phyloP scores from a whole-genome alignment of 1,139 yeast species.

The Nakaseomyces bracarensis region DNA sequence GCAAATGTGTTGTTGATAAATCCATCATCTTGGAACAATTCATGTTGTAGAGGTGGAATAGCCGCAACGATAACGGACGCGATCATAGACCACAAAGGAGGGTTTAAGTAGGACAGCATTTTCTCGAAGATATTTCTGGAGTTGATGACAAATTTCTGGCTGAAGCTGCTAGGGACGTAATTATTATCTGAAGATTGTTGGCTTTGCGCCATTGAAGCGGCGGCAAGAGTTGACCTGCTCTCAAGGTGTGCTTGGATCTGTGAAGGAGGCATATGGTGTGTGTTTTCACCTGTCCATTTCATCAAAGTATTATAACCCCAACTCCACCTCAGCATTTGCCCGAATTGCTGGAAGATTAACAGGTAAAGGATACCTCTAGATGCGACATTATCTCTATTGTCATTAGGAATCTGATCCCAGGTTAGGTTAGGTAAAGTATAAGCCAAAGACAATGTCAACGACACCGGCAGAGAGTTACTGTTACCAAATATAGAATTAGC shows the following conservation, averaged over 20 bases:
- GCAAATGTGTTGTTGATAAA: slow-evolving; percentile 74
- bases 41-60: slow-evolving; percentile 56
- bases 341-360: slow-evolving; percentile 67
- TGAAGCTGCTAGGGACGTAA: slow-evolving; percentile 9
- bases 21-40: slow-evolving; percentile 55
- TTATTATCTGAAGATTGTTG: background rate
- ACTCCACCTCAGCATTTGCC: slow-evolving; percentile 71
- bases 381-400: slow-evolving; percentile 57
- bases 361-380: slow-evolving; percentile 66
- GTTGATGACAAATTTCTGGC: slow-evolving; percentile 12
- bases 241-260: slow-evolving; percentile 19
- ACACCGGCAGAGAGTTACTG: slow-evolving; percentile 69
- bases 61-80: slow-evolving; percentile 78
- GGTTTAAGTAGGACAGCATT: slow-evolving; percentile 59
- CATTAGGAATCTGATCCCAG: slow-evolving; percentile 64
- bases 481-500: slow-evolving; percentile 82
- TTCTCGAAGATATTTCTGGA: slow-evolving; percentile 6
- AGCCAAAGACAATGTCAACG: slow-evolving; percentile 60
- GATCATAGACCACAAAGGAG: slow-evolving; percentile 91
- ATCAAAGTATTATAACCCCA: slow-evolving; percentile 71
- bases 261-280: slow-evolving; percentile 26
- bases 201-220: background rate
- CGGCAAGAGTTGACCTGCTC: background rate
- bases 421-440: slow-evolving; percentile 62
- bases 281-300: slow-evolving; percentile 36